Evolutionary conservation across 257 asterid genomes (phyloP).

Genomic region (Schizonepeta tenuifolia): DNA sequence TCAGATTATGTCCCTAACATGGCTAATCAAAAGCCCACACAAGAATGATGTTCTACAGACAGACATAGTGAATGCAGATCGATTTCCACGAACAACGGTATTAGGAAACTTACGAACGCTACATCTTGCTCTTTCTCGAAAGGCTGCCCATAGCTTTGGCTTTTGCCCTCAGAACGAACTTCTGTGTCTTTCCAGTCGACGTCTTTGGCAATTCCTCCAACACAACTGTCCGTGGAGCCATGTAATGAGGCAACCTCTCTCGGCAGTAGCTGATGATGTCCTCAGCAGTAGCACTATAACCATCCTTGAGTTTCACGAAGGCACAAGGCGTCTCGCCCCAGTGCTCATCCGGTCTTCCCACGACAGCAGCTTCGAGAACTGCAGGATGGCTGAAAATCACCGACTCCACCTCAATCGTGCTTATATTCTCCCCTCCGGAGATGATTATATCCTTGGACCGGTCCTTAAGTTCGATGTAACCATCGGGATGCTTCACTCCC

Average conservation of each 20-base stretch:
- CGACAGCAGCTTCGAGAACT: slow-evolving; percentile 70
- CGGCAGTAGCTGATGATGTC: slow-evolving; percentile 59
- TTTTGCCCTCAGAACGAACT: slow-evolving; percentile 56
- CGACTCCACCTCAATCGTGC: slow-evolving; percentile 65
- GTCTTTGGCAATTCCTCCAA: slow-evolving; percentile 70
- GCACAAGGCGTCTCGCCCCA: slow-evolving; percentile 81
- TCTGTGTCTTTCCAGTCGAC: slow-evolving; percentile 73
- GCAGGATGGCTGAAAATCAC: slow-evolving; percentile 54
- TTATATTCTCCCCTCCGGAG: slow-evolving; percentile 55
- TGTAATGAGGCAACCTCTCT: slow-evolving; percentile 47
- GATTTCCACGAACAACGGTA: background rate
- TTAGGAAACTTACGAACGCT: background rate
- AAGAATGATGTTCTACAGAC: background rate
- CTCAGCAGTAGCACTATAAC: slow-evolving; percentile 33
- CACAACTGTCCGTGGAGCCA: slow-evolving; percentile 63
- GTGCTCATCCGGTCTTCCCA: slow-evolving; percentile 61
- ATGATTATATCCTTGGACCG: slow-evolving; percentile 54
- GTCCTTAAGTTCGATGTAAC: slow-evolving; percentile 62
- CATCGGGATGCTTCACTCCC: slow-evolving; percentile 59
- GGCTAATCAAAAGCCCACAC: background rate
- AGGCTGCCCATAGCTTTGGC: slow-evolving; percentile 48
- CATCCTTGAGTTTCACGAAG: slow-evolving; percentile 66
- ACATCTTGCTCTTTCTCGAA: slow-evolving; percentile 34
- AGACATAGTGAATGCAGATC: background rate
- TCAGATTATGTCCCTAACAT: background rate